Evolutionary conservation across 768 basidiomycete genomes (phyloP).

Genomic region (Lactifluus volemus): DNA sequence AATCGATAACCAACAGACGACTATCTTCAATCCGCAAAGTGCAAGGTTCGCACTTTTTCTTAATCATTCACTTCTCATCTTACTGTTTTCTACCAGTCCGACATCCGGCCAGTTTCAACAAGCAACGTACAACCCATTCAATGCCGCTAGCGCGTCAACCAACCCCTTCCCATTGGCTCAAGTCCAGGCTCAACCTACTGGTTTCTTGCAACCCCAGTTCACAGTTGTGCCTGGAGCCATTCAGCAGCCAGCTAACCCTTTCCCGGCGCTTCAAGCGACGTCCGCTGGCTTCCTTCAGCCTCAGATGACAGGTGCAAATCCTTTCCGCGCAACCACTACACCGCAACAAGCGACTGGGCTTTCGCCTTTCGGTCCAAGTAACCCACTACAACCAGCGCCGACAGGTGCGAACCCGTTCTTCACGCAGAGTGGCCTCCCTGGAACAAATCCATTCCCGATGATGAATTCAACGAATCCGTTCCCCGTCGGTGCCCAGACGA

Average conservation of each 20-base stretch:
- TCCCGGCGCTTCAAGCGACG: conserved; percentile 48
- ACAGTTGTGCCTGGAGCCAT: conserved; percentile 12
- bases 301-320: conserved; percentile 48
- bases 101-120: conserved; percentile 46
- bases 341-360: conserved; percentile 18
- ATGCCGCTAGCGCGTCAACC: conserved; percentile 45
- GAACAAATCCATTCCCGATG: not conserved
- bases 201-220: conserved; percentile 33
- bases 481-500: not conserved
- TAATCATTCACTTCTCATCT: not conserved
- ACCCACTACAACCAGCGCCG: conserved; percentile 3
- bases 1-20: conserved; percentile 74
- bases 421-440: conserved; percentile 1
- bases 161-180: conserved; percentile 30
- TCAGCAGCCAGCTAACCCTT: conserved; percentile 21
- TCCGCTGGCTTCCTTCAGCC: conserved; percentile 40
- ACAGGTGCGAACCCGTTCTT: conserved; percentile 16
- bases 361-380: conserved; percentile 13
- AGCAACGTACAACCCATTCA: conserved; percentile 70
- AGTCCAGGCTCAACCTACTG: conserved; percentile 38
- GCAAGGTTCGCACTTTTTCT: conserved; percentile 36
- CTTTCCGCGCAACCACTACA: conserved; percentile 71
- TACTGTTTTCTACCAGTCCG: conserved; percentile 30
- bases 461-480: conserved; percentile 3
- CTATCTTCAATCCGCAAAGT: conserved; percentile 59